phyloP scores from a whole-genome alignment of 1,139 yeast genomes.

The Scheffersomyces lignicola region DNA sequence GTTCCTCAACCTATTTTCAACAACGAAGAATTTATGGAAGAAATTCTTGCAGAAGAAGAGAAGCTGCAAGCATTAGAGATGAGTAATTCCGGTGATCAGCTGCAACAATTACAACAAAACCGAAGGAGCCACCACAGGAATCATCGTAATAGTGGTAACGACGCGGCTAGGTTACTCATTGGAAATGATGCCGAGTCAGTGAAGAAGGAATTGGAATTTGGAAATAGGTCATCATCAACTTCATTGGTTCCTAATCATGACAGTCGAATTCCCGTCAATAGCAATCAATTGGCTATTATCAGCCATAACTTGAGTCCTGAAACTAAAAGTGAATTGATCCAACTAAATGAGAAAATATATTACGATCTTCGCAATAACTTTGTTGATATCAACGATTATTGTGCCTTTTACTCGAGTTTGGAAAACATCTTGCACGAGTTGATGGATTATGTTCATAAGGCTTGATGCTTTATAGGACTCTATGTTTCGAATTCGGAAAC shows the following conservation, averaged over 20 bases:
- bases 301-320: constrained; percentile 7
- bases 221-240: not conserved
- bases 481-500: too few species aligned
- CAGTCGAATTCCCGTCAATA: constrained; percentile 2
- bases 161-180: too few species aligned
- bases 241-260: constrained; percentile 1
- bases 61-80: not conserved
- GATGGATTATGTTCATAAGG: constrained; percentile 33
- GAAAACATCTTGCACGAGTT: constrained; percentile 43
- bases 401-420: constrained; percentile 45
- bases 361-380: constrained; percentile 46
- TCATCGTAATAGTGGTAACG: constrained; percentile 1
- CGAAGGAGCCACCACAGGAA: not conserved
- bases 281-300: constrained; percentile 7
- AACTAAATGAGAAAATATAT: constrained; percentile 39
- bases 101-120: not conserved
- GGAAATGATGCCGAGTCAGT: too few species aligned
- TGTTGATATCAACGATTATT: constrained; percentile 47
- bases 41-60: constrained; percentile 6
- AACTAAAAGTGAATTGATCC: constrained; percentile 24
- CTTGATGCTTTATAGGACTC: too few species aligned
- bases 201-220: too few species aligned
- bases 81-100: not conserved
- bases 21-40: constrained; percentile 6
- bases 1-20: constrained; percentile 38